These are phyloP conservation scores for Canariomyces notabilis DNA, from an alignment of 2,329 filamentous ascomycete genomes.

Conservation along the genomic window DNA sequence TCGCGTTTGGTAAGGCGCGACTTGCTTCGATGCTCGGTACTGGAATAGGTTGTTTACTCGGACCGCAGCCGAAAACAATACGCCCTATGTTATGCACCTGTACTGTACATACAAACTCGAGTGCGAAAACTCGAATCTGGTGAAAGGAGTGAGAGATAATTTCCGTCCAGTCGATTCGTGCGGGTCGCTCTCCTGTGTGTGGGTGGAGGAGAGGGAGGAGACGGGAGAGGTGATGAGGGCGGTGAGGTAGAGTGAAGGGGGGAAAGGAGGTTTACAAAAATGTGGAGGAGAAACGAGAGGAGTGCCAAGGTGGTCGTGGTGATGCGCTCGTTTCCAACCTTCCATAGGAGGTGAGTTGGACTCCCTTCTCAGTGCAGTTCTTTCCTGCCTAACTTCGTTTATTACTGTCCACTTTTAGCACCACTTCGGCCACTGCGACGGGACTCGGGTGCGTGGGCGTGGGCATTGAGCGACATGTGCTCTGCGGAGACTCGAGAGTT, in stretches of 20 bases:
- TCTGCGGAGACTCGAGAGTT: too few relatives aligned
- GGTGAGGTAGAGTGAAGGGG: too few relatives aligned
- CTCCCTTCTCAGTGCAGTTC: neutral
- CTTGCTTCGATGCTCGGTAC: slow-evolving; percentile 1
- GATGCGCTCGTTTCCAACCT: too few relatives aligned
- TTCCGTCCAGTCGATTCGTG: slow-evolving; percentile 11
- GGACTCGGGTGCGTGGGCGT: neutral
- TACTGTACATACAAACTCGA: neutral
- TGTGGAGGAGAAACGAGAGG: slow-evolving; percentile 8
- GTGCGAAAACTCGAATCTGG: slow-evolving; percentile 12
- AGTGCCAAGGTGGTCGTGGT: slow-evolving; percentile 11
- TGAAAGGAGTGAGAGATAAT: slow-evolving; percentile 1
- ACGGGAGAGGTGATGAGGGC: slow-evolving; percentile 9
- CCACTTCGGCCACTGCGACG: neutral
- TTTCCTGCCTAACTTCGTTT: neutral
- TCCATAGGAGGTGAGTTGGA: too few relatives aligned
- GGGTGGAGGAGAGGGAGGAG: slow-evolving; percentile 6
- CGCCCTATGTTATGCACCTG: slow-evolving; percentile 9
- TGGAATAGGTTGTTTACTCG: slow-evolving; percentile 23
- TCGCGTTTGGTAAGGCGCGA: slow-evolving; percentile 10
- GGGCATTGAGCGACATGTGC: slow-evolving; percentile 7
- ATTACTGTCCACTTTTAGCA: neutral
- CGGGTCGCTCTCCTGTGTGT: slow-evolving; percentile 10
- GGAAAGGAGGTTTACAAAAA: slow-evolving; percentile 3
- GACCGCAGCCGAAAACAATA: slow-evolving; percentile 22